A percentile compares a stretch with the other conserved stretches of the same genome.
phyloP scores from a whole-genome alignment of 805 yeast species.

The Candida caryicola region DNA sequence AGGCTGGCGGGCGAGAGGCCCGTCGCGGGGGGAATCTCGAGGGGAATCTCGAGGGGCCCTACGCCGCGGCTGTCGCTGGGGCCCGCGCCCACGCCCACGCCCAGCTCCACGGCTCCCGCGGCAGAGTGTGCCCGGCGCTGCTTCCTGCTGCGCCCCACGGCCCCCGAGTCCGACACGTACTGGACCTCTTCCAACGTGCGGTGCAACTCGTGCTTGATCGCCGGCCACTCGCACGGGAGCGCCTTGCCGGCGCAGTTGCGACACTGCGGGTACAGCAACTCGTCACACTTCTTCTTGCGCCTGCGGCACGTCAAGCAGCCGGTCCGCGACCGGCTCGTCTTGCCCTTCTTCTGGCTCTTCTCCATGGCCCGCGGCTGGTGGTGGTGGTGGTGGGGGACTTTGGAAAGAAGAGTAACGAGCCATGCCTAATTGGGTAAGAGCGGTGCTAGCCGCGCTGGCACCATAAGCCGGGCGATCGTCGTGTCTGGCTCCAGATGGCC shows the following conservation, averaged over 20 bases:
- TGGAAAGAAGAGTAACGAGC: conserved; percentile 8
- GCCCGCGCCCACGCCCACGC: background rate
- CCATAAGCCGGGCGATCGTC: conserved; percentile 6
- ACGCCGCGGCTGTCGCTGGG: background rate
- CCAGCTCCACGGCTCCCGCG: too few species aligned
- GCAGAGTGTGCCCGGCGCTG: background rate
- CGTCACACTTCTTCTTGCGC: conserved; percentile 32
- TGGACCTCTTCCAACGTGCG: conserved; percentile 21
- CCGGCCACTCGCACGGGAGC: conserved; percentile 29
- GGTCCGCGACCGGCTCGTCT: conserved; percentile 23
- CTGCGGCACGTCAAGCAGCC: conserved; percentile 33
- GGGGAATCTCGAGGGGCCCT: background rate
- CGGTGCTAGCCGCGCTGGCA: conserved; percentile 30
- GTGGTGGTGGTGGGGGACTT: background rate
- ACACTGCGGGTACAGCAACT: conserved; percentile 30
- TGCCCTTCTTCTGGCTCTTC: conserved; percentile 7
- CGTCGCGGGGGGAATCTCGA: background rate
- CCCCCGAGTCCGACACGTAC: conserved; percentile 12
- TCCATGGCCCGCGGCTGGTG: conserved; percentile 6
- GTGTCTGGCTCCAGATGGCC: too few species aligned
- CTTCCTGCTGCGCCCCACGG: background rate
- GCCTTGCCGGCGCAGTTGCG: conserved; percentile 21
- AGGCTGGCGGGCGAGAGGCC: background rate
- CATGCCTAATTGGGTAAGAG: conserved; percentile 29
- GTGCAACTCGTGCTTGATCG: conserved; percentile 19